Evolutionary conservation across 306 rosid species (phyloP).

Genomic region (Ceratonia siliqua): DNA sequence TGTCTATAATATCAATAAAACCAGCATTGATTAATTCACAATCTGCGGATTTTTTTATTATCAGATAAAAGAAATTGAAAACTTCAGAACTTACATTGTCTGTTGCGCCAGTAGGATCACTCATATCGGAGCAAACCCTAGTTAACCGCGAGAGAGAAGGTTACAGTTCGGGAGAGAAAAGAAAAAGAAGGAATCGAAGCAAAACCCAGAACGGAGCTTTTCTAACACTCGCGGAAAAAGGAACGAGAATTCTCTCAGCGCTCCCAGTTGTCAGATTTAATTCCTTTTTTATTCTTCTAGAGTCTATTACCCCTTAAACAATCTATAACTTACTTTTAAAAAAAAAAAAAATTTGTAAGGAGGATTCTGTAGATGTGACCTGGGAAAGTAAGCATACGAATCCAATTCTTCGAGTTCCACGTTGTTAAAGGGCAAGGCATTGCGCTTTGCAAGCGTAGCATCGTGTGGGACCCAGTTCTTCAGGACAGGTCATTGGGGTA

Average conservation of each 20-base stretch:
- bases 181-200: slow-evolving; percentile 15
- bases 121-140: slow-evolving; percentile 55
- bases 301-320: no score
- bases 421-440: neutral
- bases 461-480: neutral
- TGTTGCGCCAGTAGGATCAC: slow-evolving; percentile 43
- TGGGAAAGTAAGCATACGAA: slow-evolving; percentile 15
- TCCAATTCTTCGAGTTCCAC: slow-evolving; percentile 30
- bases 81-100: slow-evolving; percentile 47
- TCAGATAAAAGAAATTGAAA: neutral
- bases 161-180: neutral
- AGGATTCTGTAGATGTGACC: slow-evolving; percentile 23
- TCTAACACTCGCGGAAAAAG: neutral
- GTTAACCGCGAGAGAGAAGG: slow-evolving; percentile 36
- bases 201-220: slow-evolving; percentile 31
- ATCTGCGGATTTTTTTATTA: neutral
- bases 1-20: neutral
- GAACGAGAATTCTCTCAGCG: neutral
- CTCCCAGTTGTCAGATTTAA: neutral
- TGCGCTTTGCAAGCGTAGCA: neutral
- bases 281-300: neutral
- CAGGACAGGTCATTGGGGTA: neutral
- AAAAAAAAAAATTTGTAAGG: no score
- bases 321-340: no score
- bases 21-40: slow-evolving; percentile 11